Evolutionary conservation across 345 rosid species (phyloP), one percentile per base, ranked within the genome.

Genomic region (Pseudoturritis turrita): DNA sequence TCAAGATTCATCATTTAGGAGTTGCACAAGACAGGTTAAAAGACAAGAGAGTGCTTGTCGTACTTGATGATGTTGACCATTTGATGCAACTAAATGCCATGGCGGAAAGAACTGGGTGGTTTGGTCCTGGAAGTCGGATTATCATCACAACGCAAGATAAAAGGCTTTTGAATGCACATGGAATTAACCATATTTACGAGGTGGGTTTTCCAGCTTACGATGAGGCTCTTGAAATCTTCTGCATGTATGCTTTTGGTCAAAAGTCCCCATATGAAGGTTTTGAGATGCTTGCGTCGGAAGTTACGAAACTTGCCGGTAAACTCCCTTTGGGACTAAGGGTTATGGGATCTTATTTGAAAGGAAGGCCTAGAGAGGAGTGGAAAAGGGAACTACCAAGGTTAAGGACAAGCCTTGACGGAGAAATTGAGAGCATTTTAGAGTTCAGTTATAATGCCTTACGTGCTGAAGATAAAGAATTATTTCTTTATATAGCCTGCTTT

Each of bases 311-410:
- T 74, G 66, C 65, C 13, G 11, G 70, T 15, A 68, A 77, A 0
- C 36, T 79, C 21, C 87, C 81, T 4, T 36, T 84, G 26, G 81
- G 79, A 18, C 75, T 81, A 9, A 72, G 47, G 41, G 66, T 80
- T 45, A 25, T 77, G 17, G 82, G 83, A 10, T 72, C 71, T 4
- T 19, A 37, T 37, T 52, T 81, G 9, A 31, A 10, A 7, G 62
- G 44, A 10, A 68, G n/a, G 37, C 3, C 23, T 12, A 39, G 19
- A n/a, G 4, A 23, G 1, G 31, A 65, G 5, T 76, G 80, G 87
- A 33, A 31, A 62, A 43, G 65, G 29, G 57, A 26, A 2, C 7
- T 80, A 14, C 71, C 70, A 4, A 73, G 70, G 37, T 33, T 72
- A 35, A 53, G 58, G 29, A 49, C 2, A 21, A 39, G 49, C 22